Base-by-base conservation (phyloP, 2,329 filamentous ascomycete genomes). In the Fonsecaea erecta region DNA sequence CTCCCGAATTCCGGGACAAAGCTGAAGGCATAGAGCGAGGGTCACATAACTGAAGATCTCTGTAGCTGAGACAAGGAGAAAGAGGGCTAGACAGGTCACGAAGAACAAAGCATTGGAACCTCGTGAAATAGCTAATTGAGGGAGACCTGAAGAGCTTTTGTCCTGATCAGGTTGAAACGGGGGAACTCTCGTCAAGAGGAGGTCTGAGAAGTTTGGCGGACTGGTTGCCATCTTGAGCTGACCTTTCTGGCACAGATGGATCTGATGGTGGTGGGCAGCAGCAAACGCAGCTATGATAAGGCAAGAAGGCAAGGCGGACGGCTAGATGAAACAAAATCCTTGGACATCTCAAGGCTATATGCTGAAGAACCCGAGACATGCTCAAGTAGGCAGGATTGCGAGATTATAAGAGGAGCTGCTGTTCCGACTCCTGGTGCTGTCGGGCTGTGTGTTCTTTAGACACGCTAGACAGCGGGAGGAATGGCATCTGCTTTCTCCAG, bases 271-370 rank as follows among this genome's bases (percentile, higher is more conserved):
- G 43, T 48, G 18, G 9, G 43, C 8, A 48, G 11, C 1, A 48
- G 43, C 9, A 16, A 48, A 6, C 5, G 32, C 43, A 48, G 43
- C 9, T 24, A 48, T 48, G 8, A 48, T 3, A 48, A 48, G 43
- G 43, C 43, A 48, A 24, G 43, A 48, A 48, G 43, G 43, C 43
- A 48, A 48, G 26, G 43, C 43, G 43, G 18, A 48, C 37, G 18
- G 7, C 11, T 11, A 9, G 3, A 48, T 48, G 2, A 26, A 48
- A 48, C 43, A 12, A 24, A 21, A 24, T 21, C 18, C 40, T 46
- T 21, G 40, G 3, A 24, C 18, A 40, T 24, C 40, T 14, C 18
- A 21, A 24, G n/a, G 40, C 43, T 48, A 48, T 48, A 48, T 24
- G 3, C 21, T 24, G 43, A 11, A 16, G 26, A 48, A n/a, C 1